A percentile compares a stretch with the other conserved stretches of the same genome.
These are phyloP conservation scores for Skeletonema tropicum DNA, from an alignment of 108 stramenopile species.

Conservation along the genomic window DNA sequence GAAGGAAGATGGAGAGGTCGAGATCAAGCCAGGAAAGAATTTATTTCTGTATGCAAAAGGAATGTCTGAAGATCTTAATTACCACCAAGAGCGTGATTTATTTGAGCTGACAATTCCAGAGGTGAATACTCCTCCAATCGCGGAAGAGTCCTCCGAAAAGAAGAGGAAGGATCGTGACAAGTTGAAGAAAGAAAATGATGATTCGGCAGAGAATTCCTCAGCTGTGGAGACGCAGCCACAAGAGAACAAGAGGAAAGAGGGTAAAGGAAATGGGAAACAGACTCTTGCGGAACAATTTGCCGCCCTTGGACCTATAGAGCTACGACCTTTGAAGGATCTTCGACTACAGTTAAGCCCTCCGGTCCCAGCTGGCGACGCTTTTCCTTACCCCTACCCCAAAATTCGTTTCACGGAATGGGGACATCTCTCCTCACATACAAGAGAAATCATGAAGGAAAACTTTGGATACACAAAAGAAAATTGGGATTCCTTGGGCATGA, in stretches of 20 bases:
- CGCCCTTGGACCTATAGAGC: neutral
- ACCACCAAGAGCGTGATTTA: constrained; percentile 1
- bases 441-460: constrained; percentile 6
- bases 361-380: neutral
- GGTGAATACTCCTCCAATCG: neutral
- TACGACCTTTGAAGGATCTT: neutral
- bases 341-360: neutral
- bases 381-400: neutral
- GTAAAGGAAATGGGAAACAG: neutral
- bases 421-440: neutral
- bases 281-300: neutral
- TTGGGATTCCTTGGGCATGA: neutral
- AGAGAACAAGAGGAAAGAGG: neutral
- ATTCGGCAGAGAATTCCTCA: neutral
- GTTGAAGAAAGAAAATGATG: neutral
- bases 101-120: neutral
- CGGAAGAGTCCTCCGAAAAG: neutral
- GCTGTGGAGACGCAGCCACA: neutral
- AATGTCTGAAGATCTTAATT: neutral
- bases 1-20: neutral
- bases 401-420: constrained; percentile 4
- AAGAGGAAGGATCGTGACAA: neutral
- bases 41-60: neutral
- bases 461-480: constrained; percentile 5
- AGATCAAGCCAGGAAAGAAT: neutral